These are phyloP conservation scores for Boletus huronensis DNA, from an alignment of 768 basidiomycete species.

Conservation along the genomic window DNA sequence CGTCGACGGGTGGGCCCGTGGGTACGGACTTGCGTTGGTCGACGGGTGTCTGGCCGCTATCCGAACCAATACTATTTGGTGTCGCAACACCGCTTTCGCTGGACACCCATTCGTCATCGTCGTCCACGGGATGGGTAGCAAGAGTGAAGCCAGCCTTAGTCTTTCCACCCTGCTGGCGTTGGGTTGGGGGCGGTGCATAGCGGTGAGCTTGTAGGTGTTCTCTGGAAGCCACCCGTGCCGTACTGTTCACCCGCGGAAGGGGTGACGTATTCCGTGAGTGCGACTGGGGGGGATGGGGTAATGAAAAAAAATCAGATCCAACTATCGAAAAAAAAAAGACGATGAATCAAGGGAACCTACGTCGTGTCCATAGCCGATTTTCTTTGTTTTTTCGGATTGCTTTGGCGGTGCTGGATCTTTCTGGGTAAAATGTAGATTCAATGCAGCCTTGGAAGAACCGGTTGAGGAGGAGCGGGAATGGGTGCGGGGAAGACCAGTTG, in stretches of 20 bases:
- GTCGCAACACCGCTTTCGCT: constrained; percentile 75
- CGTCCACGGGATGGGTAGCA: constrained; percentile 45
- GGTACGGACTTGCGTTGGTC: constrained; percentile 21
- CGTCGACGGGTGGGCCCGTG: constrained; percentile 15
- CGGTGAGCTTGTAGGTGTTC: constrained; percentile 35
- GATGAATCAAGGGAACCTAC: constrained; percentile 33
- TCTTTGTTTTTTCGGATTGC: constrained; percentile 53
- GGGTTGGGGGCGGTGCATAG: constrained; percentile 24
- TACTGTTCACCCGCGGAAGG: constrained; percentile 27
- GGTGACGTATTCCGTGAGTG: constrained; percentile 26
- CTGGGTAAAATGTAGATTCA: constrained; percentile 67
- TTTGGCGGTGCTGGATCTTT: constrained; percentile 48
- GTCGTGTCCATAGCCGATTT: constrained; percentile 41
- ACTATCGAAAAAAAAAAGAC: constrained; percentile 8
- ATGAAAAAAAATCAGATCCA: constrained; percentile 12
- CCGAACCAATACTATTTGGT: constrained; percentile 50
- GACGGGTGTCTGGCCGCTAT: constrained; percentile 36
- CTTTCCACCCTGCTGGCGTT: constrained; percentile 33
- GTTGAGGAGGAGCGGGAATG: constrained; percentile 63
- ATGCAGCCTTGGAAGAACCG: constrained; percentile 49
- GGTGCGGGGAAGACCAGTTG: constrained; percentile 48
- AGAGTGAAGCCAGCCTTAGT: constrained; percentile 58
- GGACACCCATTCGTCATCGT: constrained; percentile 74
- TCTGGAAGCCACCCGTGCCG: constrained; percentile 27
- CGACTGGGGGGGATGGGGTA: not conserved